A percentile compares a stretch with the other conserved stretches of the same genome.
Evolutionary conservation across 495 filamentous ascomycete genomes (phyloP).

Genomic region (Pseudoneurospora amorphoporcata): DNA sequence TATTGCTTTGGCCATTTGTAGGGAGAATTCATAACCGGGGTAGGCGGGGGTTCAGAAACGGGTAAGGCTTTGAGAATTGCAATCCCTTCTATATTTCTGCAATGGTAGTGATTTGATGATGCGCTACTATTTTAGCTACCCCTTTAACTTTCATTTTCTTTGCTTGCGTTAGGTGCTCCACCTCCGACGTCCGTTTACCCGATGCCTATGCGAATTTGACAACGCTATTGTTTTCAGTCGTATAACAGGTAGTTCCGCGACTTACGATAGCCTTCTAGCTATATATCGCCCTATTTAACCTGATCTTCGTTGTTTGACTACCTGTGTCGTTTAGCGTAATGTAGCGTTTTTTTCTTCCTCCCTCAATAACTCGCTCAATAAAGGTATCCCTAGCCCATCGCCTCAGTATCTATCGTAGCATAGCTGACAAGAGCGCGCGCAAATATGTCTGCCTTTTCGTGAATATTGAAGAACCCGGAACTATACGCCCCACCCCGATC

Average conservation of each 20-base stretch:
- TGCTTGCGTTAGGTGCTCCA: not conserved
- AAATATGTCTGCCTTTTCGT: not conserved
- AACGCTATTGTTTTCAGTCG: not conserved
- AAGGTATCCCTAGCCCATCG: not conserved
- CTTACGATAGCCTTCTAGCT: not conserved
- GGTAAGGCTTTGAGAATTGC: not conserved
- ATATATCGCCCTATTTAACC: not conserved
- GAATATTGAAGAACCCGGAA: not conserved
- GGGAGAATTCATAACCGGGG: too few species aligned
- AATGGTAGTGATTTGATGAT: not conserved
- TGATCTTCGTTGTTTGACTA: too few species aligned
- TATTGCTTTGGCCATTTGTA: too few species aligned
- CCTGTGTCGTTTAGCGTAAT: accelerated
- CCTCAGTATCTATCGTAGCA: not conserved
- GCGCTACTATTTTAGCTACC: not conserved
- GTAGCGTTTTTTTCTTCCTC: not conserved
- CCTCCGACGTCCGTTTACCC: not conserved
- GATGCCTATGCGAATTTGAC: not conserved
- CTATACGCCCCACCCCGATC: not conserved
- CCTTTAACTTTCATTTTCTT: not conserved
- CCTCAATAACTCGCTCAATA: too few species aligned
- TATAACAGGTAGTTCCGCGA: not conserved
- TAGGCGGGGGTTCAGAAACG: too few species aligned
- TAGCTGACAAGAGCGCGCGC: not conserved
- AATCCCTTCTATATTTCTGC: not conserved